Evolutionary conservation across 164 flowering plant species (phyloP).

Genomic region (Liquidambar formosana): DNA sequence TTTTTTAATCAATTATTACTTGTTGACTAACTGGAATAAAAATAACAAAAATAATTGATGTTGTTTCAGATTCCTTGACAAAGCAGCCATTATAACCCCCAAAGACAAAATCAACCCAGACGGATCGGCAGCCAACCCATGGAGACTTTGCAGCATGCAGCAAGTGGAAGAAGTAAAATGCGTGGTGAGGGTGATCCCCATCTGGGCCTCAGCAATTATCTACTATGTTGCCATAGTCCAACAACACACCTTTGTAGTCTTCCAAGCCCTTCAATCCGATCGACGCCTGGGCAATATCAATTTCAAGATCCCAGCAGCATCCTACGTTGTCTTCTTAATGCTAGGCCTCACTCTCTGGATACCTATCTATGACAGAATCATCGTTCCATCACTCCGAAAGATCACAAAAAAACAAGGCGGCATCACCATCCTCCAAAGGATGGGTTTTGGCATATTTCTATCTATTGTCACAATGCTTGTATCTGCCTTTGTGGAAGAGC

Average conservation of each 20-base stretch:
- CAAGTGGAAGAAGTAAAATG: slow-evolving; percentile 41
- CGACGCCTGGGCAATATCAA: slow-evolving; percentile 27
- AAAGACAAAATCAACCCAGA: slow-evolving; percentile 24
- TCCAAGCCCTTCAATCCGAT: slow-evolving; percentile 50
- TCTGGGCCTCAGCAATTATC: slow-evolving; percentile 42
- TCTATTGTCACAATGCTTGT: slow-evolving; percentile 24
- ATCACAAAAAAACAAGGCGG: slow-evolving; percentile 37
- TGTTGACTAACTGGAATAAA: not conserved
- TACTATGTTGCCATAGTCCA: slow-evolving; percentile 28
- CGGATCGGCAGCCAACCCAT: slow-evolving; percentile 30
- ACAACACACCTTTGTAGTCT: slow-evolving; percentile 35
- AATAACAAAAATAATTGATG: not conserved
- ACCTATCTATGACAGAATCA: slow-evolving; percentile 39
- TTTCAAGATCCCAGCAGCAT: slow-evolving; percentile 46
- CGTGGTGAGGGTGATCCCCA: slow-evolving; percentile 28
- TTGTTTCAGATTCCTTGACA: slow-evolving; percentile 23
- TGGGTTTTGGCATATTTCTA: slow-evolving; percentile 31
- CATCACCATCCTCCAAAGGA: slow-evolving; percentile 40
- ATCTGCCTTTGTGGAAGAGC: slow-evolving; percentile 24
- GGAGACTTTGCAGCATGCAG: slow-evolving; percentile 34
- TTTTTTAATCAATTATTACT: not conserved
- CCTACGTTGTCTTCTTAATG: slow-evolving; percentile 35
- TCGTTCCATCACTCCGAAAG: slow-evolving; percentile 30
- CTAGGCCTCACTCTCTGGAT: slow-evolving; percentile 35
- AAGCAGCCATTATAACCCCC: slow-evolving; percentile 23